Percentiles rank a stretch among this genome's conserved stretches.
phyloP scores from a whole-genome alignment of 176 grass and related monocot species.

The Alloteropsis semialata region DNA sequence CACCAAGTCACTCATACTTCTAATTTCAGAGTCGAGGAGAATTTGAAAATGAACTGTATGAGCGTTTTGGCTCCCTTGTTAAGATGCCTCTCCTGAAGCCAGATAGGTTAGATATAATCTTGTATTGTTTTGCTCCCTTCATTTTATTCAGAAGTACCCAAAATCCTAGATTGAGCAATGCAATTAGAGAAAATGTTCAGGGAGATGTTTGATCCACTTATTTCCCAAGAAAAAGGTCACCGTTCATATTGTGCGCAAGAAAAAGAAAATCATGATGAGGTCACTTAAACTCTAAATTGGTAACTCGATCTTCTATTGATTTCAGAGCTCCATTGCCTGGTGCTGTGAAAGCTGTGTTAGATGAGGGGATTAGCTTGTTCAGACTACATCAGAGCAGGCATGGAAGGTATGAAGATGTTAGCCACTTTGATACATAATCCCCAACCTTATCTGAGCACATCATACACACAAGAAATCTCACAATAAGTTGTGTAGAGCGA shows the following conservation, averaged over 20 bases:
- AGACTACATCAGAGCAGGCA: conserved; percentile 81
- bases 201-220: not conserved
- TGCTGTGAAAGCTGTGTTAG: conserved; percentile 63
- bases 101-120: conserved; percentile 54
- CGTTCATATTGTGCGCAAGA: not conserved
- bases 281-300: not conserved
- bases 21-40: conserved; percentile 75
- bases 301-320: conserved; percentile 34
- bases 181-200: not conserved
- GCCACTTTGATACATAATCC: not conserved
- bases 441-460: not conserved
- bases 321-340: conserved; percentile 69
- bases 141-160: not conserved
- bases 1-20: conserved; percentile 9
- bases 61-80: conserved; percentile 88
- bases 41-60: conserved; percentile 84
- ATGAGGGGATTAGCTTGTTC: conserved; percentile 89
- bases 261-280: not conserved
- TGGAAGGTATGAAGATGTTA: conserved; percentile 72
- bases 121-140: not conserved
- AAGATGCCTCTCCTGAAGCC: conserved; percentile 95
- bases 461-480: not conserved
- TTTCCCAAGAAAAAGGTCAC: not conserved
- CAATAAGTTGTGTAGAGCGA: not conserved
- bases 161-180: not conserved